A percentile compares a stretch with the other conserved stretches of the same genome.
Conservation (phyloP, 2,329 filamentous ascomycete species). For the Hymenoscyphus linearis region DNA sequence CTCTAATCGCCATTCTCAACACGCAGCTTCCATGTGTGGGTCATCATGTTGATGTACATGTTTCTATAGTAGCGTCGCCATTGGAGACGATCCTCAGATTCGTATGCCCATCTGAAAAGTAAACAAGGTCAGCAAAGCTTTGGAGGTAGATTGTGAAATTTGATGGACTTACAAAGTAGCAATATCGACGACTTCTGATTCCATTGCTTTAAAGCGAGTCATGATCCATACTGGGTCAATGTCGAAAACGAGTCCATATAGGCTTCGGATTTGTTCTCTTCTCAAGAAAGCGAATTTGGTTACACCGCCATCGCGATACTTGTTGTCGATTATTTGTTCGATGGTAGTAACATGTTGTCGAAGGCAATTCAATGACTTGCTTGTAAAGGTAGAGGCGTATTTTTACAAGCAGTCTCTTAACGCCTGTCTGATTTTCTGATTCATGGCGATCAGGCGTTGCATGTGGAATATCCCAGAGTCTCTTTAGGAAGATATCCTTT, state of each 20-base stretch:
- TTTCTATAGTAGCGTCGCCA: not conserved
- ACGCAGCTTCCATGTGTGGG: not conserved
- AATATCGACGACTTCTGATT: not conserved
- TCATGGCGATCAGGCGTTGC: not conserved
- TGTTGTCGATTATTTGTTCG: not conserved
- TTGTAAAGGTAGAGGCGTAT: not conserved
- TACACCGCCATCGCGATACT: not conserved
- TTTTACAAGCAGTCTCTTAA: not conserved
- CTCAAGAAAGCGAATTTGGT: not conserved
- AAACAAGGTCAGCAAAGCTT: not conserved
- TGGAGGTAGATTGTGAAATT: not conserved
- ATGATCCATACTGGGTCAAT: not conserved
- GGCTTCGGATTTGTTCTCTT: not conserved
- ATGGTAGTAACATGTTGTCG: not conserved
- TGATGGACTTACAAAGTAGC: not conserved
- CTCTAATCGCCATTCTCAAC: not conserved
- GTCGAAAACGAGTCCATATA: not conserved
- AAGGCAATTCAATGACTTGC: not conserved
- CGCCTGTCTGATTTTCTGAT: not conserved
- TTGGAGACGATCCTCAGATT: not conserved
- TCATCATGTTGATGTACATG: not conserved
- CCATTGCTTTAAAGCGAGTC: not conserved
- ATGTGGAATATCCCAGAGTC: rapidly evolving
- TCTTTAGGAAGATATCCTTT: not conserved
- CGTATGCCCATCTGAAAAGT: not conserved